Conservation (phyloP, 23 red algal species). For the Gracilaria gracilis region DNA sequence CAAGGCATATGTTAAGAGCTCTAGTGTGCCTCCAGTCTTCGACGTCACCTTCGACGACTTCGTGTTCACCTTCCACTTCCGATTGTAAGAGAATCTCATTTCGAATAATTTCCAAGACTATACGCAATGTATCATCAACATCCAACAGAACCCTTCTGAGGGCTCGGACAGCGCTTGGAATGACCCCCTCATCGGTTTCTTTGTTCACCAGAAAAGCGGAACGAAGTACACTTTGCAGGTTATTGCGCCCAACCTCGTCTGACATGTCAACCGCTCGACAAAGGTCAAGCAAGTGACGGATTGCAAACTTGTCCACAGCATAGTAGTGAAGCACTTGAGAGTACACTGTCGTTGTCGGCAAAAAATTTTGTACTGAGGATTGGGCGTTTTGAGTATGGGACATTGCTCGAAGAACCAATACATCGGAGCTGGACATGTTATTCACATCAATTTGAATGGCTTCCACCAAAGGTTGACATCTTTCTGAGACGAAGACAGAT, state of each 20-base stretch:
- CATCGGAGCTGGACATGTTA: constrained; percentile 37
- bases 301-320: constrained; percentile 52
- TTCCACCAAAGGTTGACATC: constrained; percentile 38
- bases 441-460: constrained; percentile 72
- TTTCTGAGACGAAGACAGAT: constrained; percentile 39
- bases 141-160: constrained; percentile 43
- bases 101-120: constrained; percentile 66
- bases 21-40: constrained; percentile 40
- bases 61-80: background rate
- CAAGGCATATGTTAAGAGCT: constrained; percentile 47
- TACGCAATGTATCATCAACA: constrained; percentile 39
- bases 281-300: constrained; percentile 62
- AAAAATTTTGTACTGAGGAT: constrained; percentile 27
- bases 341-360: constrained; percentile 47
- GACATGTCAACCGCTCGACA: constrained; percentile 58
- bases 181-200: constrained; percentile 44
- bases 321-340: constrained; percentile 68
- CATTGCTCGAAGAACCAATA: constrained; percentile 63
- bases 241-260: constrained; percentile 79
- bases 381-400: constrained; percentile 25
- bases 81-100: constrained; percentile 40
- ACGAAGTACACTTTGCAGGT: constrained; percentile 52
- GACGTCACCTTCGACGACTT: background rate
- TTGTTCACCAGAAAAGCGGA: constrained; percentile 43
- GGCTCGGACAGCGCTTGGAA: constrained; percentile 52